phyloP scores from a whole-genome alignment of 768 basidiomycete genomes.

The Trametes cinnabarina region DNA sequence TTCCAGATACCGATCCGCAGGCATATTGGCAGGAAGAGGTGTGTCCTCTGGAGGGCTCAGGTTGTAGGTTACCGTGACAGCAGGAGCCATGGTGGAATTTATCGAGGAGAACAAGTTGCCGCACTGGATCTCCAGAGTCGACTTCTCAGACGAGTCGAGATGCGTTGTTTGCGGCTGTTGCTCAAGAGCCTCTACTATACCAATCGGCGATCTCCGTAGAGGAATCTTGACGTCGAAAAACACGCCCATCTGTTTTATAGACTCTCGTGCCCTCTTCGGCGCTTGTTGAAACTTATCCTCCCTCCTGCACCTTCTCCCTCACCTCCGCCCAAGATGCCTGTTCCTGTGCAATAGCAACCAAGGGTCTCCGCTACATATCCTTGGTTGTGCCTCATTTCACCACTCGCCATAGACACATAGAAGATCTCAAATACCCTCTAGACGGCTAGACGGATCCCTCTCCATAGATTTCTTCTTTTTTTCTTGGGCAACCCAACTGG shows the following conservation, averaged over 20 bases:
- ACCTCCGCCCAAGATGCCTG: constrained; percentile 41
- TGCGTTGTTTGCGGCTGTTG: constrained; percentile 10
- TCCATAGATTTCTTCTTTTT: constrained; percentile 8
- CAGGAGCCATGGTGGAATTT: constrained; percentile 13
- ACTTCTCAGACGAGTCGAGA: neutral
- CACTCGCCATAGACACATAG: constrained; percentile 21
- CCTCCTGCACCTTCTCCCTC: constrained; percentile 6
- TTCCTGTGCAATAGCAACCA: constrained; percentile 52
- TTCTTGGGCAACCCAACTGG: neutral
- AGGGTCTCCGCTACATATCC: constrained; percentile 39
- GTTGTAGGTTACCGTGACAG: constrained; percentile 42
- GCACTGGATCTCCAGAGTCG: too few species aligned
- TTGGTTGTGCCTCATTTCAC: constrained; percentile 29
- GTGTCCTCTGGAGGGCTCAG: constrained; percentile 40
- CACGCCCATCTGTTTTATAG: constrained; percentile 4
- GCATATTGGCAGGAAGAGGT: constrained; percentile 21
- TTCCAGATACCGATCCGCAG: constrained; percentile 24
- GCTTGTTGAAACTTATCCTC: neutral
- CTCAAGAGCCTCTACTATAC: constrained; percentile 1
- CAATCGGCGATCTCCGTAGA: constrained; percentile 23
- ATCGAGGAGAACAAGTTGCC: too few species aligned
- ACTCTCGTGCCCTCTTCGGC: neutral
- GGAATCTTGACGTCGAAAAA: constrained; percentile 13
- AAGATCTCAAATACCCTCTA: constrained; percentile 30
- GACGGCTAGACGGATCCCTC: constrained; percentile 13